phyloP scores from a whole-genome alignment of 1,284 basidiomycete species.

The Paramarasmius palmivorus region DNA sequence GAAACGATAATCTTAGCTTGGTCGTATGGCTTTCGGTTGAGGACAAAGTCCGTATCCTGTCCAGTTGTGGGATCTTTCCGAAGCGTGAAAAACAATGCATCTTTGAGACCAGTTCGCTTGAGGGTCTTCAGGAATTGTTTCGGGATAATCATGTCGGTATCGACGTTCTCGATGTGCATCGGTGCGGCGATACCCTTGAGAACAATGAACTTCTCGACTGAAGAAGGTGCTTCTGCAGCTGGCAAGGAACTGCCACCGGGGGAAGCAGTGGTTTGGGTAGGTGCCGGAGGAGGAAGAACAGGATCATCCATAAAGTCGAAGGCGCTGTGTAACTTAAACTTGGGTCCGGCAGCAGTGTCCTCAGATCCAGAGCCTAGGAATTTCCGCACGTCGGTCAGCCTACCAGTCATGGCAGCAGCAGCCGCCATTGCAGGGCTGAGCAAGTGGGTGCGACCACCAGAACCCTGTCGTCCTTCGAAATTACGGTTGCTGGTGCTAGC shows the following conservation, averaged over 20 bases:
- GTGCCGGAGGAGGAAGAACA: slow-evolving; percentile 65
- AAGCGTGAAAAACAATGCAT: slow-evolving; percentile 85
- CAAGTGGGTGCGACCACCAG: slow-evolving; percentile 91
- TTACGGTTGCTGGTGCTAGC: slow-evolving; percentile 97
- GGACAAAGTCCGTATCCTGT: slow-evolving; percentile 83
- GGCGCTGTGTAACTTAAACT: slow-evolving; percentile 69
- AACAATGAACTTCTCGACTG: slow-evolving; percentile 76
- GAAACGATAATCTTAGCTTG: slow-evolving; percentile 85
- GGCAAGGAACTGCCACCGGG: slow-evolving; percentile 41
- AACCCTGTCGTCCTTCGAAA: slow-evolving; percentile 92
- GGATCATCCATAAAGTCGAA: slow-evolving; percentile 80
- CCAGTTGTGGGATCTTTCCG: slow-evolving; percentile 82
- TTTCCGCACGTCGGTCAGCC: slow-evolving; percentile 88
- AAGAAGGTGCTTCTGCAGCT: slow-evolving; percentile 55
- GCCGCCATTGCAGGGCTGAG: slow-evolving; percentile 96
- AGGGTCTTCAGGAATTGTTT: slow-evolving; percentile 96
- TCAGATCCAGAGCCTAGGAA: slow-evolving; percentile 57
- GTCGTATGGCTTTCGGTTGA: slow-evolving; percentile 86
- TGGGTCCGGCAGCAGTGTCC: slow-evolving; percentile 44
- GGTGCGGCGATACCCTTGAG: slow-evolving; percentile 87
- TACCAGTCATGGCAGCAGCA: slow-evolving; percentile 89
- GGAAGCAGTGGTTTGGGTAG: slow-evolving; percentile 34
- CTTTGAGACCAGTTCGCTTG: slow-evolving; percentile 90
- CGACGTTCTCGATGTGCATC: slow-evolving; percentile 90
- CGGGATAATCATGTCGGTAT: slow-evolving; percentile 97